Base-by-base conservation (phyloP, 2,329 filamentous ascomycete species). In the Neurospora sp. region DNA sequence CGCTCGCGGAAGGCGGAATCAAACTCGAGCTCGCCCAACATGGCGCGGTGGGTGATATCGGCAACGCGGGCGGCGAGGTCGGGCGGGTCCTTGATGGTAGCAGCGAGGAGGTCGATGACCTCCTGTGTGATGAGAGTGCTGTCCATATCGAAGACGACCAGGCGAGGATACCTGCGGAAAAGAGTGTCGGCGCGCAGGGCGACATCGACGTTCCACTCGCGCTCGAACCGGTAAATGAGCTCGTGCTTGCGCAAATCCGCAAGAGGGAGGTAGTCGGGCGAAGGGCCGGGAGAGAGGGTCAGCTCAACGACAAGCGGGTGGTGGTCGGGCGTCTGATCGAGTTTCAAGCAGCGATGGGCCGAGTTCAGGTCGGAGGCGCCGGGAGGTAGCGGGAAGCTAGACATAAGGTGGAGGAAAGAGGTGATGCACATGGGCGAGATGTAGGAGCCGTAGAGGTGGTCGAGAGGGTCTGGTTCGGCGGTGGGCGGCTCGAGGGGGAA, bases 81-180 rank as follows among this genome's bases (percentile, higher is more conserved):
- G 2, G 87, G 81, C 77, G 86, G 82, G 80, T 91, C 82, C 66
- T 81, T 84, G 76, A 97, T 88, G 43, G 91, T 91, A 69, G 91
- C 89, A 4, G 96, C 96, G 70, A 99, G 90, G 76, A 98, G 89
- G 80, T 99, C 96, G 78, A 99, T 98, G 71, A 97, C 94, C 82
- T 99, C 96, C 80, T 99, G 94, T 69, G 95, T 91, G 78, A 99
- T 98, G 71, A 99, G 86, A 0, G 96, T 99, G 80, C 91, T 96
- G 82, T 99, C 96, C 96, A 99, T 99, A 80, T 99, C 96, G 77
- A 99, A 99, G 39, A 97, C 92, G 3, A 95, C 93, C 11, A 98
- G 84, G 8, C 95, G 88, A 74, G 94, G 94, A 80, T 96, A 88
- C 37, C 90, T 87, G 70, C 93, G 85, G 83, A 90, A 93, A 39